These are phyloP conservation scores for Penicillium occitanis DNA, from an alignment of 2,329 filamentous ascomycete species.

Conservation along the genomic window DNA sequence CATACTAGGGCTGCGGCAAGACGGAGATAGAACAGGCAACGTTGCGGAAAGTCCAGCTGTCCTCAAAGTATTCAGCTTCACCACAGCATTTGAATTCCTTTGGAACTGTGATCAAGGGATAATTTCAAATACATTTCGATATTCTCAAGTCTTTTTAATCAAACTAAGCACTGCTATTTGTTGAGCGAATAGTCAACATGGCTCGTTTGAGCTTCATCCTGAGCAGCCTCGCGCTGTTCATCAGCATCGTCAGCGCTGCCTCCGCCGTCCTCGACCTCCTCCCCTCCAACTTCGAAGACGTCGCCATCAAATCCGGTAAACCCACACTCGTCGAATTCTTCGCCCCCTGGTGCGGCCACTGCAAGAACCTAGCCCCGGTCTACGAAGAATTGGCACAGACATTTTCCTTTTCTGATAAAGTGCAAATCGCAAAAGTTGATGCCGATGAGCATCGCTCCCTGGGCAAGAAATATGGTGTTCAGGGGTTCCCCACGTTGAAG, in stretches of 20 bases:
- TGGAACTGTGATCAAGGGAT: not conserved
- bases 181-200: conserved; percentile 29
- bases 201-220: conserved; percentile 48
- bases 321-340: conserved; percentile 98
- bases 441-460: conserved; percentile 84
- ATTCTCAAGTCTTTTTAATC: not conserved
- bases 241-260: conserved; percentile 54
- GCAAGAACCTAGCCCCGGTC: conserved; percentile 92
- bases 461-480: conserved; percentile 81
- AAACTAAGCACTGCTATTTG: not conserved
- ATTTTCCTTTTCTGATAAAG: conserved; percentile 72
- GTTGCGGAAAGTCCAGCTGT: conserved; percentile 19
- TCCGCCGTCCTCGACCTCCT: conserved; percentile 88
- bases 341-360: conserved; percentile 98
- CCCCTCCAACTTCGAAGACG: conserved; percentile 84
- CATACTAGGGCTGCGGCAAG: not conserved
- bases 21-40: conserved; percentile 16
- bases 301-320: conserved; percentile 88
- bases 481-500: conserved; percentile 96
- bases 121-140: not conserved
- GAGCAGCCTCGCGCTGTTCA: conserved; percentile 47
- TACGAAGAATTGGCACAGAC: conserved; percentile 83
- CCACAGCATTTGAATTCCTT: not conserved
- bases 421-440: conserved; percentile 93
- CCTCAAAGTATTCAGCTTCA: conserved; percentile 2